These are phyloP conservation scores for Suillus spraguei DNA, from an alignment of 768 basidiomycete genomes.

Conservation along the genomic window DNA sequence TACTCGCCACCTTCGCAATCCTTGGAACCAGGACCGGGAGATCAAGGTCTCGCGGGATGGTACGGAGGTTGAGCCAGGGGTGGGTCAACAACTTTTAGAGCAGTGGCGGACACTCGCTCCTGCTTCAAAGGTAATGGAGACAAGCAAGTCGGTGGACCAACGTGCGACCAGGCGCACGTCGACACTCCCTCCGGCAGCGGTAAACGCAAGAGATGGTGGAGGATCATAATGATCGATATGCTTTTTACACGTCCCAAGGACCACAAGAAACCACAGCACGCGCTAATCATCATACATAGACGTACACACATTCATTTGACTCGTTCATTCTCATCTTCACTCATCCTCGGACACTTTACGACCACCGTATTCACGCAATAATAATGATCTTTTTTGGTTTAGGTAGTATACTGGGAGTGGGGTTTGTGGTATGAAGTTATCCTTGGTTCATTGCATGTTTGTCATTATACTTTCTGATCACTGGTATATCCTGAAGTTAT, in stretches of 20 bases:
- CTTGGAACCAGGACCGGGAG: conserved; percentile 88
- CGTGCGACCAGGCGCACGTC: conserved; percentile 15
- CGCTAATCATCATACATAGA: conserved; percentile 5
- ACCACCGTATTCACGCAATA: conserved; percentile 57
- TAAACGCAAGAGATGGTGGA: not conserved
- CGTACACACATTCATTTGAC: conserved; percentile 17
- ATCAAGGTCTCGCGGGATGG: conserved; percentile 87
- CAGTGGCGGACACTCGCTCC: conserved; percentile 58
- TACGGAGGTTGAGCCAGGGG: conserved; percentile 84
- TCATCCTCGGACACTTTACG: conserved; percentile 10
- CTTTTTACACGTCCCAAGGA: not conserved
- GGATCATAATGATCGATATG: conserved; percentile 5
- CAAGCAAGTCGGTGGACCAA: conserved; percentile 8
- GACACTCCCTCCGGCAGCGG: not conserved
- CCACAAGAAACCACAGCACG: not conserved
- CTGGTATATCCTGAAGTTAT: not conserved
- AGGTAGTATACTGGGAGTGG: conserved; percentile 19
- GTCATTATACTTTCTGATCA: not conserved
- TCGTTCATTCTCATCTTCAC: conserved; percentile 14
- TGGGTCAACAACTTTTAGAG: conserved; percentile 67
- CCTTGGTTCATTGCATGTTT: too few species aligned
- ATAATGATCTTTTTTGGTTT: conserved; percentile 35
- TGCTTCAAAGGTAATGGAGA: conserved; percentile 13
- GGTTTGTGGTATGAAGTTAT: not conserved
- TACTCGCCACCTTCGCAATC: conserved; percentile 82